A percentile compares a stretch with the other conserved stretches of the same genome.
Conservation (phyloP, 106 monocot genomes). For the Platanthera guangdongensis region DNA sequence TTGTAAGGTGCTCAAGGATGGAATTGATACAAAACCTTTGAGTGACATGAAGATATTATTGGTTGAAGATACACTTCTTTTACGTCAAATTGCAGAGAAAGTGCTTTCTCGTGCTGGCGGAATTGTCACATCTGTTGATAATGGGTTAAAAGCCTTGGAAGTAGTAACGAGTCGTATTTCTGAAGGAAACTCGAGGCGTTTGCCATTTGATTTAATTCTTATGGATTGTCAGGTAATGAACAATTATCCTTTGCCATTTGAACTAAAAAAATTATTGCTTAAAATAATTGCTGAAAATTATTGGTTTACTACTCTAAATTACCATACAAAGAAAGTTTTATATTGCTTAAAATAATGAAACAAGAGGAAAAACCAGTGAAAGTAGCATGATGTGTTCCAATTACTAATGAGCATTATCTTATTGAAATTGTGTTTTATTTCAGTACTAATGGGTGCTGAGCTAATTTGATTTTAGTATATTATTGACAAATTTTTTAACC, state of each 20-base stretch:
- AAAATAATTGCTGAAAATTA: too few relatives aligned
- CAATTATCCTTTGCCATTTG: neutral
- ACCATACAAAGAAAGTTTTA: neutral
- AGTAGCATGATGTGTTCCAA: neutral
- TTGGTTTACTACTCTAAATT: neutral
- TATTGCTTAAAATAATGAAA: neutral
- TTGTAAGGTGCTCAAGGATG: neutral
- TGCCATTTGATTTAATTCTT: constrained; percentile 41
- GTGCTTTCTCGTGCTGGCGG: constrained; percentile 49
- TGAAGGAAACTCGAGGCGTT: constrained; percentile 7
- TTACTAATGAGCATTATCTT: neutral
- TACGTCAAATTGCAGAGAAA: constrained; percentile 19
- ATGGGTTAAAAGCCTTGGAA: constrained; percentile 55
- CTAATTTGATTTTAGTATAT: neutral
- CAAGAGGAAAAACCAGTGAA: neutral
- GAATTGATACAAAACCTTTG: constrained; percentile 23
- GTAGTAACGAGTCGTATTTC: constrained; percentile 11
- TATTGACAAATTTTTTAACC: neutral
- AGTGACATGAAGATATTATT: constrained; percentile 43
- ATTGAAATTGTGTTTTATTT: neutral
- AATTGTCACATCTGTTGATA: constrained; percentile 27
- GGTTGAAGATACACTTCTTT: constrained; percentile 41
- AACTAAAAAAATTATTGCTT: neutral
- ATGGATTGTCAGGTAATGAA: constrained; percentile 71
- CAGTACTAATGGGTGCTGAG: neutral